Evolutionary conservation across 169 alveolate genomes (phyloP).

Genomic region (Eimeria maxima): DNA sequence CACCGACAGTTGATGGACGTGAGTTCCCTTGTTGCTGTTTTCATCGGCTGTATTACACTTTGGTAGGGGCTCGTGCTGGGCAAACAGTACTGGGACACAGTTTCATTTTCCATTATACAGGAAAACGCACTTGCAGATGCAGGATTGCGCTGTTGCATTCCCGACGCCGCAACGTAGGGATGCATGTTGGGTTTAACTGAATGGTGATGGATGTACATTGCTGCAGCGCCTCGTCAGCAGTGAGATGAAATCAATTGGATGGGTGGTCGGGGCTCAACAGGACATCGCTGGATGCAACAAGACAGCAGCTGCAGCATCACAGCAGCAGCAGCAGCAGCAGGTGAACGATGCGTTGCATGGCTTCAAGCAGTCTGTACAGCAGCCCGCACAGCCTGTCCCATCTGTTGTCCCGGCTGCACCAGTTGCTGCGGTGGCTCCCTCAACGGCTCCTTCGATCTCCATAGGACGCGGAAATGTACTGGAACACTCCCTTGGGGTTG

Average conservation of each 20-base stretch:
- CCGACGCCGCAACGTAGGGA: too few species aligned
- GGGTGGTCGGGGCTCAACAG: slow-evolving; percentile 26
- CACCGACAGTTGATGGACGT: slow-evolving; percentile 78
- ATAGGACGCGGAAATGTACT: not conserved
- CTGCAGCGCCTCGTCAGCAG: slow-evolving; percentile 43
- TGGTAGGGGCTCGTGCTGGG: not conserved
- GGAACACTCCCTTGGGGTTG: not conserved
- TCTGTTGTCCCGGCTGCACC: slow-evolving; percentile 3
- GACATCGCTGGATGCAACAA: not conserved
- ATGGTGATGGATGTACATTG: not conserved
- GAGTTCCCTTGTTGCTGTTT: not conserved
- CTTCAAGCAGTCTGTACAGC: slow-evolving; percentile 4
- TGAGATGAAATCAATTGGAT: slow-evolving; percentile 50
- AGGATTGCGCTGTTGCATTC: not conserved
- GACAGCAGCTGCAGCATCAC: slow-evolving; percentile 8
- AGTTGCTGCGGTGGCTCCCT: slow-evolving; percentile 25
- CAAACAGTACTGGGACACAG: not conserved
- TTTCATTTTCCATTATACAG: too few species aligned
- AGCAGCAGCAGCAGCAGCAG: slow-evolving; percentile 23
- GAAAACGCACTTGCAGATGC: not conserved
- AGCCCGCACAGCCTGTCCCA: slow-evolving; percentile 16
- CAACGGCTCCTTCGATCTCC: slow-evolving; percentile 7
- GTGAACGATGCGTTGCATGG: not conserved
- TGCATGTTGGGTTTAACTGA: not conserved
- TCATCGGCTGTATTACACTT: not conserved